A percentile compares a stretch with the other conserved stretches of the same genome.
These are phyloP conservation scores for Pseudocercospora cruenta DNA, from an alignment of 2,329 filamentous ascomycete genomes.

Conservation along the genomic window DNA sequence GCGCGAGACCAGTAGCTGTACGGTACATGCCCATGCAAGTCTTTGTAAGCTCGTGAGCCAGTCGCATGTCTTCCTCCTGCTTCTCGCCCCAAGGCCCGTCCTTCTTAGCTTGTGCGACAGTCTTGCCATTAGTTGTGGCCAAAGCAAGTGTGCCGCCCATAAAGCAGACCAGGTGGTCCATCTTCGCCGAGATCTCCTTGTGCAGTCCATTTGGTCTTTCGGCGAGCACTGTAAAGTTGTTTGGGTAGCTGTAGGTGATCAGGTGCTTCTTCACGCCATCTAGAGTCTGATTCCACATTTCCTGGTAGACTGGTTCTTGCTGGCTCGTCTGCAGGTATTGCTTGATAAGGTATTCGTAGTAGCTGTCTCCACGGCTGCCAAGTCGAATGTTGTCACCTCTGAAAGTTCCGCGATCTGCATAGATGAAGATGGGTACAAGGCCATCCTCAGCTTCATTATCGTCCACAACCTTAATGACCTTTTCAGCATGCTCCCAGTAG, in stretches of 20 bases:
- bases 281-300: constrained; percentile 90
- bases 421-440: constrained; percentile 88
- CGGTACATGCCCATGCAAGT: constrained; percentile 99
- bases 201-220: constrained; percentile 78
- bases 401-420: constrained; percentile 77
- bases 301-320: constrained; percentile 80
- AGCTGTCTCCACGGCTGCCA: constrained; percentile 92
- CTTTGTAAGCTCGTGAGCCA: constrained; percentile 89
- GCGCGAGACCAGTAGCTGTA: constrained; percentile 87
- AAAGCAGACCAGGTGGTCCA: constrained; percentile 98
- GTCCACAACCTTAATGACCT: constrained; percentile 88
- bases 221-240: constrained; percentile 83
- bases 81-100: constrained; percentile 70
- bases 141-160: constrained; percentile 95
- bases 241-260: constrained; percentile 80
- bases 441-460: constrained; percentile 78
- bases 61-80: constrained; percentile 82
- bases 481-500: constrained; percentile 91
- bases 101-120: constrained; percentile 74
- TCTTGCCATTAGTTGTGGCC: constrained; percentile 77
- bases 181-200: constrained; percentile 74
- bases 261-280: constrained; percentile 87
- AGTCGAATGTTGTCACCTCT: constrained; percentile 83
- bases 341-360: constrained; percentile 99
- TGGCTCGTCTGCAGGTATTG: constrained; percentile 93